Base-by-base conservation (phyloP, 257 asterid genomes). In the Galeopsis tetrahit region DNA sequence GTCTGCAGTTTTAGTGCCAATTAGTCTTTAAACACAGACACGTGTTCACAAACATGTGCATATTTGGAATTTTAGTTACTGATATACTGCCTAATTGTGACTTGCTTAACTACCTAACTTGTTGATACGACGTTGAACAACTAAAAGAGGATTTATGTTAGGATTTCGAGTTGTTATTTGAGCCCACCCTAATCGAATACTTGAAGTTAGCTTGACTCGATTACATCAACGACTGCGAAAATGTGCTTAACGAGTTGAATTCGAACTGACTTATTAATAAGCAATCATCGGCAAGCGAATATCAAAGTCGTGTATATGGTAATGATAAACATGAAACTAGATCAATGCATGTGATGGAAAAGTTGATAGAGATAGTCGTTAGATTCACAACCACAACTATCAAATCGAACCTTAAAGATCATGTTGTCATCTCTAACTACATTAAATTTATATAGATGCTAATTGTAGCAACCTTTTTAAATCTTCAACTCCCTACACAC, bases 321-420 rank as follows among this genome's bases (percentile, higher is more conserved):
- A 11, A 3, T 31, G 6, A 67, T 52, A 31, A 52, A 52, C 28
- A 51, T 52, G 2, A 35, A 68, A 13, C 13, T 44, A 40, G n/a
- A 11, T 52, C 11, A 6, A 2, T 28, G 40, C 56, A 40, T 62
- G 15, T 13, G 59, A 43, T 58, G 10, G 2, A 38, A 3, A 66
- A 67, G 74, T 67, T 57, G 56, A 63, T 66, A 4, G 28, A 67
- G 33, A 66, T 39, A 36, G 13, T 8, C n/a, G 71, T 14, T 52
- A 9, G 46, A 21, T 75, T 56, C 33, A 21, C 57, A 35, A 56
- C 66, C 44, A 11, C 67, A 69, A 69, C 75, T 61, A 68, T 69
- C 75, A 53, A 61, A 61, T 75, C 75, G 69, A 75, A 34, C 66
- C 31, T 68, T 31, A 66, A n/a, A n/a, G n/a, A n/a, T n/a, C n/a